These are phyloP conservation scores for Clarireedia paspali DNA, from an alignment of 2,329 filamentous ascomycete species.

Conservation along the genomic window DNA sequence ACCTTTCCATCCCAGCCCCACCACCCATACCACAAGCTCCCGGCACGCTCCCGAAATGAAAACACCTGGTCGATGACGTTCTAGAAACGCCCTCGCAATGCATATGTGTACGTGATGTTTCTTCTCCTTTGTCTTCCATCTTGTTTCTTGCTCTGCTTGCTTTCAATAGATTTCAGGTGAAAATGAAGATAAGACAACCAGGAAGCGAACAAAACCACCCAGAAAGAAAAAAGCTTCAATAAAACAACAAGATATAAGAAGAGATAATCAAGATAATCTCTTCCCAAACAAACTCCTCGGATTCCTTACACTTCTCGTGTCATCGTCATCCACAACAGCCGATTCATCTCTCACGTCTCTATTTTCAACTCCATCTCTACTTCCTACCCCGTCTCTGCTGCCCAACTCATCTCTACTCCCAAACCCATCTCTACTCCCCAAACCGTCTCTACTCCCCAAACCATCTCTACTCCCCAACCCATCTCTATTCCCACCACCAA, in stretches of 20 bases:
- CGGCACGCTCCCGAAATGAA: too few species aligned
- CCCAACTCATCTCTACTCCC: not conserved
- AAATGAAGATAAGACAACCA: not conserved
- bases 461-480: not conserved
- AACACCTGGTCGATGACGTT: too few species aligned
- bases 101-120: not conserved
- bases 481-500: not conserved
- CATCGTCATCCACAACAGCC: slow-evolving; percentile 12
- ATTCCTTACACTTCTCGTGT: slow-evolving; percentile 24
- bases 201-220: not conserved
- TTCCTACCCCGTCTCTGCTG: not conserved
- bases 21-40: too few species aligned
- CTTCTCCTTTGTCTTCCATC: not conserved
- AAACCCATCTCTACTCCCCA: slow-evolving; percentile 17
- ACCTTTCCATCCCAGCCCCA: too few species aligned
- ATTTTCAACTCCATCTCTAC: not conserved
- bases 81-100: not conserved
- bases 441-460: not conserved
- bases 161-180: not conserved
- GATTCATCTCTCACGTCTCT: not conserved
- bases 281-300: slow-evolving; percentile 28
- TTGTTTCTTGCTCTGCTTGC: not conserved
- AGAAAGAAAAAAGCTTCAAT: not conserved
- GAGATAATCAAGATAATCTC: slow-evolving; percentile 20
- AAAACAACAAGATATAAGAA: slow-evolving; percentile 2